These are phyloP conservation scores for Chalaropsis ovoidea DNA, from an alignment of 2,329 filamentous ascomycete genomes.

Conservation along the genomic window DNA sequence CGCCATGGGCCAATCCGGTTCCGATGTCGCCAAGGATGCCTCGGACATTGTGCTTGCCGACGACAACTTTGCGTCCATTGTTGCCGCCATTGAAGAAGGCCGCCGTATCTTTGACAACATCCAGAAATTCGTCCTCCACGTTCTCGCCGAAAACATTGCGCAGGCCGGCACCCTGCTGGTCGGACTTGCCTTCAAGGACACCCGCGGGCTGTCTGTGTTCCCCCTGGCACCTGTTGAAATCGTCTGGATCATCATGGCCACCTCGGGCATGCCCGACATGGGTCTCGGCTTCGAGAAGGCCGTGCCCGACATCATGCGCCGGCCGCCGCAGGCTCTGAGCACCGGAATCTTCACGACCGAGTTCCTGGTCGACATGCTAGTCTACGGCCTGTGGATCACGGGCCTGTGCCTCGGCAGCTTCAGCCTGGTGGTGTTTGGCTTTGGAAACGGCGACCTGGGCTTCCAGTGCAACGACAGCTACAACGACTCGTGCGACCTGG, in stretches of 20 bases:
- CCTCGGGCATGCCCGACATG: slow-evolving; percentile 65
- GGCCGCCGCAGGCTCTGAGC: slow-evolving; percentile 54
- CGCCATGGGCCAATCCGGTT: slow-evolving; percentile 53
- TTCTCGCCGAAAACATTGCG: slow-evolving; percentile 61
- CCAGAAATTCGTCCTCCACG: slow-evolving; percentile 62
- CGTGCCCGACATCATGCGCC: slow-evolving; percentile 56
- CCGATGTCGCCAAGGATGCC: slow-evolving; percentile 53
- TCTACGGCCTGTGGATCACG: slow-evolving; percentile 60
- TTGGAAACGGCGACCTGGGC: slow-evolving; percentile 50
- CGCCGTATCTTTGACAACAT: slow-evolving; percentile 66
- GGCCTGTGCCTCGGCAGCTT: slow-evolving; percentile 54
- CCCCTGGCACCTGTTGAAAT: slow-evolving; percentile 66
- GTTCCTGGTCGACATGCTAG: slow-evolving; percentile 55
- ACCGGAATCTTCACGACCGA: slow-evolving; percentile 57
- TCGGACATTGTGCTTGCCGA: slow-evolving; percentile 61
- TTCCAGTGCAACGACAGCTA: slow-evolving; percentile 51
- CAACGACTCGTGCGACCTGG: slow-evolving; percentile 45
- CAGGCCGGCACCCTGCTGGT: slow-evolving; percentile 60
- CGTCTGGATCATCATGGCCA: slow-evolving; percentile 74
- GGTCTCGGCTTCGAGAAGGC: slow-evolving; percentile 64
- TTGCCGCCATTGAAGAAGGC: slow-evolving; percentile 61
- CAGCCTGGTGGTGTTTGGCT: slow-evolving; percentile 54
- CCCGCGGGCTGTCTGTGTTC: slow-evolving; percentile 55
- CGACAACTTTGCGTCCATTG: slow-evolving; percentile 64
- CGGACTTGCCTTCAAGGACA: slow-evolving; percentile 62